Percentiles rank a stretch among this genome's conserved stretches.
Evolutionary conservation across 2,329 filamentous ascomycete species (phyloP).

Genomic region (Fusarium tricinctum): DNA sequence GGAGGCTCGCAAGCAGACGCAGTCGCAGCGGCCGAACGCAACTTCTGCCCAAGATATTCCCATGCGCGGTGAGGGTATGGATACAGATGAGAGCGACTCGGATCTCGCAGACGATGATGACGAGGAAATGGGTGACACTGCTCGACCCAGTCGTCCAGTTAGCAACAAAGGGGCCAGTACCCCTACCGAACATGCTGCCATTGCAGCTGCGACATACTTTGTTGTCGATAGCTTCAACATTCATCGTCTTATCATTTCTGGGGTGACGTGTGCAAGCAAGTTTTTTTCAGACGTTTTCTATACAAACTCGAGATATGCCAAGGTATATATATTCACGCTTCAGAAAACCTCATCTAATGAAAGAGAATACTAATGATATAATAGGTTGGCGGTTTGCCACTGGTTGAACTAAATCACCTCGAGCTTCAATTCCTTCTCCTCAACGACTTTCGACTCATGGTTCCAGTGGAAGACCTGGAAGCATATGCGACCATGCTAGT

Average conservation of each 20-base stretch:
- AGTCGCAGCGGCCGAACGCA: constrained; percentile 27
- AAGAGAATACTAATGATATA: constrained; percentile 25
- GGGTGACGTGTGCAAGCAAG: constrained; percentile 98
- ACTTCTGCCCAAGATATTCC: constrained; percentile 48
- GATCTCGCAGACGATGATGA: constrained; percentile 65
- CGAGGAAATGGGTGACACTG: constrained; percentile 54
- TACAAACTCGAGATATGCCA: constrained; percentile 98
- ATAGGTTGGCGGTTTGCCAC: constrained; percentile 92
- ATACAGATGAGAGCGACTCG: constrained; percentile 63
- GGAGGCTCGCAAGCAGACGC: constrained; percentile 59
- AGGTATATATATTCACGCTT: constrained; percentile 72
- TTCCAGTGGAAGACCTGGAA: constrained; percentile 95
- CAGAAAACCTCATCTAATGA: not conserved
- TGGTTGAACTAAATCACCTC: constrained; percentile 93
- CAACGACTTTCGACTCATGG: constrained; percentile 94
- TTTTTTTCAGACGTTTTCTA: constrained; percentile 99
- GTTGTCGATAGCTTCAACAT: constrained; percentile 99
- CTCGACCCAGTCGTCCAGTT: constrained; percentile 44
- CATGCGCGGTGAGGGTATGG: constrained; percentile 49
- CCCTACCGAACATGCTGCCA: constrained; percentile 44
- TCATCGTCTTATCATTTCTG: constrained; percentile 94
- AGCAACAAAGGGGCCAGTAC: constrained; percentile 40
- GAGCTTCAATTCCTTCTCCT: constrained; percentile 95
- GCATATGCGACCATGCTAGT: constrained; percentile 98
- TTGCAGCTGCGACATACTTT: constrained; percentile 72